Base-by-base conservation (phyloP, 2,329 filamentous ascomycete species). In the Aspergillus pseudonomiae region DNA sequence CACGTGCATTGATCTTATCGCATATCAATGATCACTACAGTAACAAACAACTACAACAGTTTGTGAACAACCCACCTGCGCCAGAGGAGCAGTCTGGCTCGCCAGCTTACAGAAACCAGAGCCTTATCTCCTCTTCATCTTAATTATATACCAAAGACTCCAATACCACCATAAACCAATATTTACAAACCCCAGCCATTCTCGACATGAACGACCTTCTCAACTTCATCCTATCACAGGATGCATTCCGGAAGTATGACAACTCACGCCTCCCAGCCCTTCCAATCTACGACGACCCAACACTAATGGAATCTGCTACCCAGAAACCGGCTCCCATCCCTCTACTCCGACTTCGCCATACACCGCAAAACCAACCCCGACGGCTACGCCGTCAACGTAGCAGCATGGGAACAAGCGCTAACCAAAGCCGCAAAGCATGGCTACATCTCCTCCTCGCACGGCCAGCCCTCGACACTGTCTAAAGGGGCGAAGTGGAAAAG, bases 321-420 rank as follows among this genome's bases (percentile, higher is more conserved):
- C 50, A 93, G 90, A 80, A 86, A 89, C 67, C 91, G 93, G 57
- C 84, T 97, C 14, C 89, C 92, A 14, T 94, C 93, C 6, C 88
- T 97, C 53, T 97, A 96, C 80, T 94, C 93, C 55, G 93, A 97
- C 76, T 96, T 97, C 74, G 84, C 88, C 43, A 79, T 87, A 6
- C 92, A 94, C 69, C 85, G 85, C 71, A 87, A 85, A 45, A 87
- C 91, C 26, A 96, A 97, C 74, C 92, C 93, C 1, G 92, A 96
- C 76, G 93, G 92, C 71, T 97, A 93, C 80, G 81, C 84, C 24
- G 92, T 93, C 50, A 97, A 97, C 75, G 83, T 92, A 48, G 80
- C 85, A 7, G 91, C 92, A 59, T 97, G 93, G 93, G 88, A 89
- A 63, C 85, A 86, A 45, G 93, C 89, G 2, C 84, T 97, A 48